A percentile compares a stretch with the other conserved stretches of the same genome.
phyloP scores from a whole-genome alignment of 768 basidiomycete species.

The Rhizopogon vulgaris region DNA sequence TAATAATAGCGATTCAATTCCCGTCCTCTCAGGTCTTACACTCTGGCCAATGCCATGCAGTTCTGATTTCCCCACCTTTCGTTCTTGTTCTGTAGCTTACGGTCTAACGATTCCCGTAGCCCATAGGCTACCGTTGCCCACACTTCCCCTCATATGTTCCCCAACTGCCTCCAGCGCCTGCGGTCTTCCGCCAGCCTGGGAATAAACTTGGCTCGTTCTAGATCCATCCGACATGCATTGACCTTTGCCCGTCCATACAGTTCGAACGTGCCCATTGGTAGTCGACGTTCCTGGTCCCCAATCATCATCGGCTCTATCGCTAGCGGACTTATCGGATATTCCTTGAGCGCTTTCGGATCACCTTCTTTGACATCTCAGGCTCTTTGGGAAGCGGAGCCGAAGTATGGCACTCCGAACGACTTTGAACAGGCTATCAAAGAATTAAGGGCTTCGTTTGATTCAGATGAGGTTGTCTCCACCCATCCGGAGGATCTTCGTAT shows the following conservation, averaged over 20 bases:
- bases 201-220: background rate
- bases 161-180: constrained; percentile 3
- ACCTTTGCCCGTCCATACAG: background rate
- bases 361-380: constrained; percentile 1
- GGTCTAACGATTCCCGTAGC: background rate
- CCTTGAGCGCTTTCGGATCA: constrained; percentile 12
- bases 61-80: constrained; percentile 1
- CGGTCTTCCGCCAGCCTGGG: constrained; percentile 1
- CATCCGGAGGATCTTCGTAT: constrained; percentile 43
- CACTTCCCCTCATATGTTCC: background rate
- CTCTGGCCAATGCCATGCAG: background rate
- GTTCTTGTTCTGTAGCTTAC: background rate
- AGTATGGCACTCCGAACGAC: constrained; percentile 48
- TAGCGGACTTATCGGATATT: constrained; percentile 13
- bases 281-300: background rate
- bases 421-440: constrained; percentile 48
- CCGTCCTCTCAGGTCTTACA: background rate
- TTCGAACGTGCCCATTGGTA: background rate
- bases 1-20: constrained; percentile 1
- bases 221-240: background rate
- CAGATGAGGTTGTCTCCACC: constrained; percentile 37
- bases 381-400: constrained; percentile 13
- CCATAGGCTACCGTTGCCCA: background rate
- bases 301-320: constrained; percentile 2
- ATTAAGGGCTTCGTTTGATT: constrained; percentile 33